Evolutionary conservation across 352 stramenopile species (phyloP).

Genomic region (Proteromonas lacertae): DNA sequence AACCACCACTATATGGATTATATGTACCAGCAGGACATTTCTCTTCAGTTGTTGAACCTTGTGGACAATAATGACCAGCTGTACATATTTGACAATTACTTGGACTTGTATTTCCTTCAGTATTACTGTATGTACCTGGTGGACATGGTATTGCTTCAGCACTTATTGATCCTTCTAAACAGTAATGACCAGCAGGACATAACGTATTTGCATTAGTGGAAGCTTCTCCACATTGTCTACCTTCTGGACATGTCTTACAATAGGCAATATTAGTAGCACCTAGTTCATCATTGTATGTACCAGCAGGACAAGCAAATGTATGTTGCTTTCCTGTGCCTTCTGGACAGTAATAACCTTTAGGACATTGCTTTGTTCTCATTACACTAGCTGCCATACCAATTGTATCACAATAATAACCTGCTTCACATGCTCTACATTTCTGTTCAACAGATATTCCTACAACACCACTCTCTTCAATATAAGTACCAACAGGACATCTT

Average conservation of each 20-base stretch:
- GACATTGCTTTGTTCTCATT: slow-evolving; percentile 16
- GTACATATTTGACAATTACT: too few species aligned
- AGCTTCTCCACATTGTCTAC: too few species aligned
- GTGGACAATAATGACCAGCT: slow-evolving; percentile 32
- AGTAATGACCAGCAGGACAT: neutral
- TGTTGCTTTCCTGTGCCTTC: neutral
- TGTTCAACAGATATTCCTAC: too few species aligned
- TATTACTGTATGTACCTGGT: neutral
- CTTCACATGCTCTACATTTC: slow-evolving; percentile 12
- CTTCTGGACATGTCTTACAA: too few species aligned
- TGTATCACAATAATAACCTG: slow-evolving; percentile 22
- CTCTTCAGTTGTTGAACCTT: neutral
- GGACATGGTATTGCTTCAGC: neutral
- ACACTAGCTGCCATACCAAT: slow-evolving; percentile 2
- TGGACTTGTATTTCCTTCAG: neutral
- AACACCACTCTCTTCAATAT: too few species aligned
- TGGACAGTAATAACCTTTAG: slow-evolving; percentile 25
- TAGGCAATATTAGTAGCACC: neutral
- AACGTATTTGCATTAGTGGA: too few species aligned
- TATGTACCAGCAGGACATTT: slow-evolving; percentile 22
- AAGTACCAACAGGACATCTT: too few species aligned
- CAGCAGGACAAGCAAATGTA: neutral
- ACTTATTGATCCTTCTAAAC: neutral
- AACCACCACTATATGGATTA: slow-evolving; percentile 22
- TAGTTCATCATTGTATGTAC: neutral